Evolutionary conservation across 2,329 filamentous ascomycete species (phyloP).

Genomic region (Lecanicillium sp.): DNA sequence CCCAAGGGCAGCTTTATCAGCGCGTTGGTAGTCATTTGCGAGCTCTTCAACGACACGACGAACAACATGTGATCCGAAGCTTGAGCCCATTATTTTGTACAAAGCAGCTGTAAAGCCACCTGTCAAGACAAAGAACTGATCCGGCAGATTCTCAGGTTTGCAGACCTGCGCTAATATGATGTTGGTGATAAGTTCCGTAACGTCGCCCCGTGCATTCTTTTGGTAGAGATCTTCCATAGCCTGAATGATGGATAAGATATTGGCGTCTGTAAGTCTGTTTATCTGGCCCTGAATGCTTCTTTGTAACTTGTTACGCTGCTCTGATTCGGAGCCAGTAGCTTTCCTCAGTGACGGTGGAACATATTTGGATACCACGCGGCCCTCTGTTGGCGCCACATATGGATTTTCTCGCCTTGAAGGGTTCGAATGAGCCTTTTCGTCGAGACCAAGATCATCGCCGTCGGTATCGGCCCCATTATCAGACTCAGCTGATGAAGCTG

Average conservation of each 20-base stretch:
- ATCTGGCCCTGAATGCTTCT: constrained; percentile 81
- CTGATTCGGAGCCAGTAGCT: constrained; percentile 53
- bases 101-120: constrained; percentile 84
- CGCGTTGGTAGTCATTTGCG: constrained; percentile 51
- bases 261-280: constrained; percentile 89
- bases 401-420: constrained; percentile 69
- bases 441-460: constrained; percentile 32
- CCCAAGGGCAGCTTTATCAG: constrained; percentile 33
- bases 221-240: constrained; percentile 80
- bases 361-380: constrained; percentile 59
- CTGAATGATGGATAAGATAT: constrained; percentile 73
- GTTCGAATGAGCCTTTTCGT: constrained; percentile 23
- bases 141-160: constrained; percentile 69
- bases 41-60: constrained; percentile 73
- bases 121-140: constrained; percentile 85
- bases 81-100: constrained; percentile 79
- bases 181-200: constrained; percentile 73
- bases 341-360: constrained; percentile 78
- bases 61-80: constrained; percentile 82
- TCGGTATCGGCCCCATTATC: constrained; percentile 15
- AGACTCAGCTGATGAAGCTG: constrained; percentile 27
- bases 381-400: constrained; percentile 64
- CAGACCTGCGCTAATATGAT: constrained; percentile 72
- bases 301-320: constrained; percentile 60
- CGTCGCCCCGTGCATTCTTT: constrained; percentile 76